Percentiles rank a stretch among this genome's conserved stretches.
phyloP scores from a whole-genome alignment of 2,329 filamentous ascomycete species.

The Fusarium compactum region DNA sequence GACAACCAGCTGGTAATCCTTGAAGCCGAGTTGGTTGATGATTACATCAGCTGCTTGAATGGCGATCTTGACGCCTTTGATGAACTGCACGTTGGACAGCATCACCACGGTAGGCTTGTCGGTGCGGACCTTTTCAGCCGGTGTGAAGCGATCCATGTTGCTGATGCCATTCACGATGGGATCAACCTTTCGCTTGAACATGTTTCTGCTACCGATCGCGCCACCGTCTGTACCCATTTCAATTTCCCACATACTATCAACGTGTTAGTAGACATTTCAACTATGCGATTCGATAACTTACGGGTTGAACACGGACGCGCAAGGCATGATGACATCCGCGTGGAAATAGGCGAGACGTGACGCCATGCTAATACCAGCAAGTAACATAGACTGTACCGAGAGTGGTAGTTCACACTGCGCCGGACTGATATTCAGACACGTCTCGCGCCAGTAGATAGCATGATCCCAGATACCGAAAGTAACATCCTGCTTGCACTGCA shows the following conservation, averaged over 20 bases:
- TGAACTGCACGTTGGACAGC: slow-evolving; percentile 40
- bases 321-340: slow-evolving; percentile 40
- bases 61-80: slow-evolving; percentile 39
- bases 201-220: slow-evolving; percentile 23
- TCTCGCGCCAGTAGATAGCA: slow-evolving; percentile 39
- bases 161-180: slow-evolving; percentile 41
- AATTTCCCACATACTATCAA: slow-evolving; percentile 33
- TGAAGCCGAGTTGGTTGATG: slow-evolving; percentile 33
- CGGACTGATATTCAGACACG: slow-evolving; percentile 36
- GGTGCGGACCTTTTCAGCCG: slow-evolving; percentile 36
- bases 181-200: slow-evolving; percentile 36
- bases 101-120: slow-evolving; percentile 37
- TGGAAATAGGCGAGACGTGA: slow-evolving; percentile 40
- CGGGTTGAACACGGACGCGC: slow-evolving; percentile 40
- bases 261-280: background rate
- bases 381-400: slow-evolving; percentile 35
- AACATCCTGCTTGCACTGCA: slow-evolving; percentile 33
- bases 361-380: slow-evolving; percentile 34
- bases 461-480: slow-evolving; percentile 41
- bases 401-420: slow-evolving; percentile 35
- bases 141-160: slow-evolving; percentile 35
- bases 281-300: background rate
- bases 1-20: slow-evolving; percentile 35
- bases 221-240: slow-evolving; percentile 38
- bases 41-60: slow-evolving; percentile 39